Evolutionary conservation across 1,284 basidiomycete species (phyloP).

Genomic region (Inonotus hispidus): DNA sequence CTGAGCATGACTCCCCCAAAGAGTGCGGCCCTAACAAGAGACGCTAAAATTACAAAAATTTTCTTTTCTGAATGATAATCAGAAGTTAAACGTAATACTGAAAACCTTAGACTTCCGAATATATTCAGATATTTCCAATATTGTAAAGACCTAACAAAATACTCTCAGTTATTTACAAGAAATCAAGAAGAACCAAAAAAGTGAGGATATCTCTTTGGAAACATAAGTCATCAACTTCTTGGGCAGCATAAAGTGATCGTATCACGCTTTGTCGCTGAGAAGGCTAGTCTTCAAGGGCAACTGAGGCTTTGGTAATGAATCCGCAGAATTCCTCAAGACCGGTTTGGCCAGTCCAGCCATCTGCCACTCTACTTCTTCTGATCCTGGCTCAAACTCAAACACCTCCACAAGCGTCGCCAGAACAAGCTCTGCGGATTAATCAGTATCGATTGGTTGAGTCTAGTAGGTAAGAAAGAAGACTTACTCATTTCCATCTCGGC

Average conservation of each 20-base stretch:
- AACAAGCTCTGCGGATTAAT: constrained; percentile 6
- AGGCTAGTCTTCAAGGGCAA: not conserved
- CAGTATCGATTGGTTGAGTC: not conserved
- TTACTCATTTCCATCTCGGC: constrained; percentile 15
- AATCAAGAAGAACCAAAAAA: no score
- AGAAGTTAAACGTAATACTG: no score
- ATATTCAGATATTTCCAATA: no score
- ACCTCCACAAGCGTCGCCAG: constrained; percentile 11
- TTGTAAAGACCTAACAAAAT: no score
- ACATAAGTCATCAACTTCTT: no score
- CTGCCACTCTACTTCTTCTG: not conserved
- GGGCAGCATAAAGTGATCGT: no score
- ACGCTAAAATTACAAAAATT: not conserved
- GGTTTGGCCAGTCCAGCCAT: not conserved
- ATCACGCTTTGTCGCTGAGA: not conserved
- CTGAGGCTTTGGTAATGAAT: not conserved
- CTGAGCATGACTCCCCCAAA: constrained; percentile 27
- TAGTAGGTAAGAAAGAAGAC: not conserved
- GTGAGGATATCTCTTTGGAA: no score
- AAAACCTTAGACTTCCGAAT: no score
- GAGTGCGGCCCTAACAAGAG: not conserved
- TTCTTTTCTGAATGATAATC: not conserved
- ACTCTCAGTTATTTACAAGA: no score
- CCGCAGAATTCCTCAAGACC: not conserved
- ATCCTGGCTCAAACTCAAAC: constrained; percentile 2